Evolutionary conservation across 768 basidiomycete genomes (phyloP).

Genomic region (Tulasnella calospora): DNA sequence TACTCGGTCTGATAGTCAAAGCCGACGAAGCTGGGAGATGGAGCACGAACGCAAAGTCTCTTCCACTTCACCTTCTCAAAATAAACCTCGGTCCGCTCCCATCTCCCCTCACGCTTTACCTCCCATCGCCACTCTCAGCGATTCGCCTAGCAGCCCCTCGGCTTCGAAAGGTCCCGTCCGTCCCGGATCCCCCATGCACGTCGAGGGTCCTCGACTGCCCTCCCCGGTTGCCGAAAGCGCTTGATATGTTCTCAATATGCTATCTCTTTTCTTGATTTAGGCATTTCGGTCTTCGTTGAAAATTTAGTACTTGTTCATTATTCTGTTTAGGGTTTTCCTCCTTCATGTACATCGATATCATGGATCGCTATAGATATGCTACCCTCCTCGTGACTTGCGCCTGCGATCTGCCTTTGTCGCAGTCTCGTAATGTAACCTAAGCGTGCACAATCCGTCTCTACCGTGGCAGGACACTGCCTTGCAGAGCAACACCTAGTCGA

Average conservation of each 20-base stretch:
- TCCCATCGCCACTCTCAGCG: conserved; percentile 62
- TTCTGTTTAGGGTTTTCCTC: neutral
- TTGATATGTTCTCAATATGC: neutral
- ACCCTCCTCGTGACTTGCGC: neutral
- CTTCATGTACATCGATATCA: neutral
- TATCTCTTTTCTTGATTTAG: neutral
- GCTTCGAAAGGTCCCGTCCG: neutral
- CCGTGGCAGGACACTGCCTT: too few species aligned
- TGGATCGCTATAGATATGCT: neutral
- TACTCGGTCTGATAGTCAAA: neutral
- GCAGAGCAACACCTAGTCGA: too few species aligned
- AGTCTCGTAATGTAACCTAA: too few species aligned
- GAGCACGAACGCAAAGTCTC: conserved; percentile 16
- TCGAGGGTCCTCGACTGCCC: neutral
- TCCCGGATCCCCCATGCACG: neutral
- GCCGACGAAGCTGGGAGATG: neutral
- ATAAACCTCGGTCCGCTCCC: neutral
- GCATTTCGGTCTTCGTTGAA: neutral
- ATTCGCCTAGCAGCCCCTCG: conserved; percentile 42
- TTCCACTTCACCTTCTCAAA: conserved; percentile 10
- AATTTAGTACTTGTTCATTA: neutral
- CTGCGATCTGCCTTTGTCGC: too few species aligned
- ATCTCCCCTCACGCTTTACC: conserved; percentile 51
- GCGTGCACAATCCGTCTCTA: too few species aligned
- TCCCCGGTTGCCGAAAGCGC: conserved; percentile 9